phyloP scores from a whole-genome alignment of 495 filamentous ascomycete genomes.

The Chaetomium fimeti region DNA sequence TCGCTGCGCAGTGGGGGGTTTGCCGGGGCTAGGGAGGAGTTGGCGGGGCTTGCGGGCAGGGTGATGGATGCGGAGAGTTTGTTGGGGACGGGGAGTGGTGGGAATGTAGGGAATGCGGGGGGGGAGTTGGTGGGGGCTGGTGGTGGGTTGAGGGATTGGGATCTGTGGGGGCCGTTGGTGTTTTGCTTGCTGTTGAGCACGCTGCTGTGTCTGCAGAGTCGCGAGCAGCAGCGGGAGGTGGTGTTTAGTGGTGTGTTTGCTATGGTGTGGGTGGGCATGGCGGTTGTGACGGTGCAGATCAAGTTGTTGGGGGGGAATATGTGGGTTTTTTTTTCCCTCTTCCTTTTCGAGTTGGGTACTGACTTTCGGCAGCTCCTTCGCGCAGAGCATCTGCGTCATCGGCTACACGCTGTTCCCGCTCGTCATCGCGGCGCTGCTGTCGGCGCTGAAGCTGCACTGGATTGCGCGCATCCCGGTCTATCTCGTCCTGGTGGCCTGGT shows the following conservation, averaged over 20 bases:
- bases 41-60: constrained; percentile 56
- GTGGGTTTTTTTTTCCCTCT: constrained; percentile 51
- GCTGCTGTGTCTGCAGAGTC: constrained; percentile 74
- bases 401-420: constrained; percentile 99
- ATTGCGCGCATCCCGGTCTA: constrained; percentile 88
- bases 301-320: constrained; percentile 96
- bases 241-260: constrained; percentile 97
- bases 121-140: constrained; percentile 57
- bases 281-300: constrained; percentile 97
- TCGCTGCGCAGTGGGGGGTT: constrained; percentile 51
- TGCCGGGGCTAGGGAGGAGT: constrained; percentile 60
- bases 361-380: constrained; percentile 72
- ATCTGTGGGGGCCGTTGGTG: constrained; percentile 92
- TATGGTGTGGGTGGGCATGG: constrained; percentile 94
- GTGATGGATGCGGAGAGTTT: constrained; percentile 62
- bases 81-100: constrained; percentile 76
- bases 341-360: background rate
- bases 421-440: constrained; percentile 87
- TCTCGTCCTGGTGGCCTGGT: constrained; percentile 82
- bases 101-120: constrained; percentile 60
- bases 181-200: constrained; percentile 87
- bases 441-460: constrained; percentile 70
- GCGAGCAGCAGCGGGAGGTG: constrained; percentile 71
- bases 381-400: constrained; percentile 95
- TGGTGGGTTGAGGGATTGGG: constrained; percentile 91